phyloP scores from a whole-genome alignment of 257 asterid genomes.

The Asclepias syriaca region DNA sequence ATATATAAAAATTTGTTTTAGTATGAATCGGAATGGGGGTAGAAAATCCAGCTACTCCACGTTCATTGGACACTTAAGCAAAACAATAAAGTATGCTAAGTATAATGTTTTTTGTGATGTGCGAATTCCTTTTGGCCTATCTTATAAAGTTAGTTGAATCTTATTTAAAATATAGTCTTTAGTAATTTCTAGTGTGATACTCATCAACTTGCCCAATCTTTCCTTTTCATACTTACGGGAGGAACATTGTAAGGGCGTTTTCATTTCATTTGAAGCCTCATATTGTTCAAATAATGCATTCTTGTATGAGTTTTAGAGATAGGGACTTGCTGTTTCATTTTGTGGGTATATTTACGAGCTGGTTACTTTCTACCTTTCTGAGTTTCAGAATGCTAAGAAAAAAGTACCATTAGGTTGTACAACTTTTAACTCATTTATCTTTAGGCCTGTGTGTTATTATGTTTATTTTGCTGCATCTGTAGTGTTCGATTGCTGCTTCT shows the following conservation, averaged over 20 bases:
- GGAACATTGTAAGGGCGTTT: neutral
- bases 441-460: neutral
- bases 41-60: neutral
- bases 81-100: neutral
- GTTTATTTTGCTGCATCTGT: conserved; percentile 25
- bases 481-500: conserved; percentile 99
- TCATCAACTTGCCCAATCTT: neutral
- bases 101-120: neutral
- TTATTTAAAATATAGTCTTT: neutral
- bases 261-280: neutral
- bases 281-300: neutral
- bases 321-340: neutral
- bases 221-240: neutral
- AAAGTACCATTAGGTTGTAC: neutral
- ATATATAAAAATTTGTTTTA: neutral
- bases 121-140: neutral
- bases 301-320: neutral
- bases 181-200: neutral
- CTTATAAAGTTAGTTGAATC: neutral
- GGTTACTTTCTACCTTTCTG: neutral
- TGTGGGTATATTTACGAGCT: neutral
- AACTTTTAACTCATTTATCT: neutral
- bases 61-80: neutral
- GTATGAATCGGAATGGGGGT: neutral
- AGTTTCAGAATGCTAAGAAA: neutral